Evolutionary conservation across 495 filamentous ascomycete genomes (phyloP).

Genomic region (Podospora bellae-mahoneyi): DNA sequence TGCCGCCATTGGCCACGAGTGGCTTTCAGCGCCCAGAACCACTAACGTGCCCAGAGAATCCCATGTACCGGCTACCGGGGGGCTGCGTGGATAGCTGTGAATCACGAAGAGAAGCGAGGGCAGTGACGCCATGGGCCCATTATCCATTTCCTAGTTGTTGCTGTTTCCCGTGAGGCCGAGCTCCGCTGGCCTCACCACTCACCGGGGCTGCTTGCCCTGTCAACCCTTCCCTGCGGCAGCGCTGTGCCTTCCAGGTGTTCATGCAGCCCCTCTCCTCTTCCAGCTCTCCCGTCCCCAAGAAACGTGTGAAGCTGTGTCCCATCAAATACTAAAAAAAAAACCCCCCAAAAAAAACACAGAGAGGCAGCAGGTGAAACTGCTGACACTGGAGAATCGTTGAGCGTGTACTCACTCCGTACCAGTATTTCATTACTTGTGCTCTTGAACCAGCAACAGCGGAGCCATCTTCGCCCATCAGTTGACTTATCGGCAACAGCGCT

Average conservation of each 20-base stretch:
- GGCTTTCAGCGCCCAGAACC: not conserved
- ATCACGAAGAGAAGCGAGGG: not conserved
- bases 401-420: too few species aligned
- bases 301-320: not conserved
- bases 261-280: not conserved
- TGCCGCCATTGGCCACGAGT: not conserved
- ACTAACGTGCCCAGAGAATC: slow-evolving; percentile 1
- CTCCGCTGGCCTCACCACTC: not conserved
- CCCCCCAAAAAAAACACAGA: not conserved
- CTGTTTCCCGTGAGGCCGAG: not conserved
- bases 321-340: not conserved
- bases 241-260: not conserved
- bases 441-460: not conserved
- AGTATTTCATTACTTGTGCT: too few species aligned
- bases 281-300: too few species aligned
- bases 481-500: not conserved
- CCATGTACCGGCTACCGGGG: slow-evolving; percentile 9
- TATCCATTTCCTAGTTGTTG: too few species aligned
- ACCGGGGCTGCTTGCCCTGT: not conserved
- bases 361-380: not conserved
- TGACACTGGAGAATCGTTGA: not conserved
- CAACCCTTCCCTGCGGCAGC: slow-evolving; percentile 3
- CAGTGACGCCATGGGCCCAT: slow-evolving; percentile 6
- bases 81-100: slow-evolving; percentile 2
- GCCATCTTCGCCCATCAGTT: not conserved